A percentile compares a stretch with the other conserved stretches of the same genome.
Conservation (phyloP, 768 basidiomycete species). For the Collybia sordida region DNA sequence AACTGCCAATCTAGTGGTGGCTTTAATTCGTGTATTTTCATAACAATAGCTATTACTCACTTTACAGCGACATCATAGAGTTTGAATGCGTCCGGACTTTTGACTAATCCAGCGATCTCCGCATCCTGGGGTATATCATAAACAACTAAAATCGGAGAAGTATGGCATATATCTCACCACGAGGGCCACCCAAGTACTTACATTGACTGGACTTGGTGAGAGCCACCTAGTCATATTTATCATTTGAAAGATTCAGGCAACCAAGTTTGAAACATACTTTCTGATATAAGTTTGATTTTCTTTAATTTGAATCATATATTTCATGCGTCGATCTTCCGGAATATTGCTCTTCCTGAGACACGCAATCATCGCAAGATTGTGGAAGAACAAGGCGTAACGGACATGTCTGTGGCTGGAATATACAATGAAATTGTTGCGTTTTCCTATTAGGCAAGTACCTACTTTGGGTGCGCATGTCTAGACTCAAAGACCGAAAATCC, state of each 20-base stretch:
- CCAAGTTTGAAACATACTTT: conserved; percentile 37
- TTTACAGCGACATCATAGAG: conserved; percentile 71
- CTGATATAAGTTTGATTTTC: conserved; percentile 62
- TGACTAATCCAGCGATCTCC: conserved; percentile 60
- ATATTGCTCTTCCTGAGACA: conserved; percentile 50
- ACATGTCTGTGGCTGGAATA: conserved; percentile 59
- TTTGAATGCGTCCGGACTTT: conserved; percentile 58
- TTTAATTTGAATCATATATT: conserved; percentile 56
- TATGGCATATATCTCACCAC: conserved; percentile 42
- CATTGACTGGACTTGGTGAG: conserved; percentile 68
- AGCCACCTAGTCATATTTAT: conserved; percentile 50
- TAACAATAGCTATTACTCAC: conserved; percentile 27
- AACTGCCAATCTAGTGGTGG: conserved; percentile 47
- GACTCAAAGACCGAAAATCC: conserved; percentile 65
- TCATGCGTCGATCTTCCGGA: conserved; percentile 27
- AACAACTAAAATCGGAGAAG: not conserved
- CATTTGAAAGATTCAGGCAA: not conserved
- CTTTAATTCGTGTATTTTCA: not conserved
- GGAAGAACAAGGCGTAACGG: conserved; percentile 69
- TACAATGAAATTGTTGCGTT: conserved; percentile 1
- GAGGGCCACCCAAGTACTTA: conserved; percentile 65
- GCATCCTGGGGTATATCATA: conserved; percentile 52
- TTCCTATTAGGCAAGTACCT: conserved; percentile 13
- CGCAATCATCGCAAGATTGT: conserved; percentile 64
- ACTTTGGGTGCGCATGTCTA: conserved; percentile 66